These are phyloP conservation scores for Typha latifolia DNA, from an alignment of 176 grass and related monocot genomes.

Conservation along the genomic window DNA sequence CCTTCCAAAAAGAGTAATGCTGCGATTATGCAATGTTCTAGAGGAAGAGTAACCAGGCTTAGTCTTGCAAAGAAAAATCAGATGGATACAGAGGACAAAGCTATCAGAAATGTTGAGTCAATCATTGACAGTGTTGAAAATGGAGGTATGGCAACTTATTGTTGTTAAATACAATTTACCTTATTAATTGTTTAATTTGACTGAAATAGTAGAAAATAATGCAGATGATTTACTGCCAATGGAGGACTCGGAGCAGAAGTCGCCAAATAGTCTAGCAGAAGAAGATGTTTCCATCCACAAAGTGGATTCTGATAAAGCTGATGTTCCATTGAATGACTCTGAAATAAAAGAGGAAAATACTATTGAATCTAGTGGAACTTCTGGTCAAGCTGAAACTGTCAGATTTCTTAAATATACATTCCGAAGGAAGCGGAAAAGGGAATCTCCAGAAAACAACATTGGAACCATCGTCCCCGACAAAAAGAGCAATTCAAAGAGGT, in stretches of 20 bases:
- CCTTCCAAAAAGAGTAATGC: not conserved
- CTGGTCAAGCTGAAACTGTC: conserved; percentile 38
- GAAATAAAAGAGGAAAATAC: conserved; percentile 15
- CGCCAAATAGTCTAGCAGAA: conserved; percentile 14
- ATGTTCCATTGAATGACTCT: conserved; percentile 19
- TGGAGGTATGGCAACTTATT: conserved; percentile 25
- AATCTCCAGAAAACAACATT: conserved; percentile 30
- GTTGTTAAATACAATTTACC: conserved; percentile 2
- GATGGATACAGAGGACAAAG: conserved; percentile 24
- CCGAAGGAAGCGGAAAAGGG: conserved; percentile 68
- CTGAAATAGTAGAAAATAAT: conserved; percentile 14
- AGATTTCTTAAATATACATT: conserved; percentile 80
- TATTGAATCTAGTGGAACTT: conserved; percentile 20
- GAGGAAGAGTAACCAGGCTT: conserved; percentile 9
- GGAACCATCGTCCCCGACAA: conserved; percentile 26
- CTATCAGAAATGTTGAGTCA: conserved; percentile 7
- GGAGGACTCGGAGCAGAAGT: conserved; percentile 14
- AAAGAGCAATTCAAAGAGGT: conserved; percentile 14
- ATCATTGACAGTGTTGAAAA: conserved; percentile 23
- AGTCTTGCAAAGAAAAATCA: conserved; percentile 18
- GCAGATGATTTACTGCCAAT: conserved; percentile 22
- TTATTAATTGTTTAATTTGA: conserved; percentile 2
- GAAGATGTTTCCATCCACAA: conserved; percentile 27
- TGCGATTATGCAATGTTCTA: conserved; percentile 6
- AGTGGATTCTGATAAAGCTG: conserved; percentile 24